Evolutionary conservation across 257 asterid species (phyloP).

Genomic region (Nicotiana tomentosiformis): DNA sequence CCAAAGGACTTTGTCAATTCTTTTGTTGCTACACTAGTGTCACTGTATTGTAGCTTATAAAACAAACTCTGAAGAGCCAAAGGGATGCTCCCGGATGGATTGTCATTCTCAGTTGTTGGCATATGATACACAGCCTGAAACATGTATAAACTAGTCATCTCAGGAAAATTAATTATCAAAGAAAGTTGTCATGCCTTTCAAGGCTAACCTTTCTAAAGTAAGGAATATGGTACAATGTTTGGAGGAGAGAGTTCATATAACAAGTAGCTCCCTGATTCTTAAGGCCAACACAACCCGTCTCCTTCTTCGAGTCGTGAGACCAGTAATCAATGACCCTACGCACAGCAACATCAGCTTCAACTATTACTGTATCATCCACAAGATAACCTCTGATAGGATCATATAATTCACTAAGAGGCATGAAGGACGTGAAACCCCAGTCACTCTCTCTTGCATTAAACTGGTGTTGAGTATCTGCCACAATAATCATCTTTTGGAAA

Average conservation of each 20-base stretch:
- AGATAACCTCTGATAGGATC: constrained; percentile 60
- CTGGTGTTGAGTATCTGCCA: constrained; percentile 63
- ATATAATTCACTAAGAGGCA: constrained; percentile 64
- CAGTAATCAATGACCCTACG: constrained; percentile 57
- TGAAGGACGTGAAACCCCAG: constrained; percentile 74
- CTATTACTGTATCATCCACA: constrained; percentile 44
- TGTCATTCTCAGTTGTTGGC: constrained; percentile 83
- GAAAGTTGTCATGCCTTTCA: not conserved
- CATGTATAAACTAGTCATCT: constrained; percentile 1
- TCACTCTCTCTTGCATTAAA: constrained; percentile 67
- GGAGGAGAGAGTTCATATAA: constrained; percentile 18
- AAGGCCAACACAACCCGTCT: constrained; percentile 39
- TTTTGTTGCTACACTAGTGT: constrained; percentile 78
- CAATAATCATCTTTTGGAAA: not conserved
- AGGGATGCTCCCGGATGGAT: constrained; percentile 81
- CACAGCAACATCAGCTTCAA: constrained; percentile 70
- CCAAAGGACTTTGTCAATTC: constrained; percentile 87
- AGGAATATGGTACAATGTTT: constrained; percentile 18
- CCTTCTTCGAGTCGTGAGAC: constrained; percentile 69
- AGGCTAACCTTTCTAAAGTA: constrained; percentile 16
- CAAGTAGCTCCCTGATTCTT: constrained; percentile 23
- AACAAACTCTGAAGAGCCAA: constrained; percentile 80
- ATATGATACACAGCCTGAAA: constrained; percentile 84
- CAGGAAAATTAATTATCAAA: not conserved
- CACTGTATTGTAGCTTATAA: constrained; percentile 78